Evolutionary conservation across 2,329 filamentous ascomycete species (phyloP).

Genomic region (Stromatinia cepivora): DNA sequence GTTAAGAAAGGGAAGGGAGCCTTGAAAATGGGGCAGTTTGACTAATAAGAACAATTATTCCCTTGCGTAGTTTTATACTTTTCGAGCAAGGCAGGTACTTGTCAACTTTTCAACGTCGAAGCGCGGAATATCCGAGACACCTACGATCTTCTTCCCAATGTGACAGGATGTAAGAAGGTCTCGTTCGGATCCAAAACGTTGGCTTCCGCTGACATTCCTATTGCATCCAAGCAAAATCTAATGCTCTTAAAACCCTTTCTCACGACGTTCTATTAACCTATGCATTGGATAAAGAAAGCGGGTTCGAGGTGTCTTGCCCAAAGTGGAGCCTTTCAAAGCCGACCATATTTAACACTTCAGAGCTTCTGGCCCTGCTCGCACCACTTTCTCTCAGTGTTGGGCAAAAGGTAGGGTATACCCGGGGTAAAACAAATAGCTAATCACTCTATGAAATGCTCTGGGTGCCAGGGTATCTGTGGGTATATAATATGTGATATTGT

Average conservation of each 20-base stretch:
- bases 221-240: neutral
- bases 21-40: no score
- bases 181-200: neutral
- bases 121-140: neutral
- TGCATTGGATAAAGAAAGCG: neutral
- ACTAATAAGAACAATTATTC: no score
- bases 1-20: no score
- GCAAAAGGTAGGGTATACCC: no score
- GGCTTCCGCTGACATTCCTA: neutral
- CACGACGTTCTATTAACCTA: neutral
- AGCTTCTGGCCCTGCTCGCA: neutral
- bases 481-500: no score
- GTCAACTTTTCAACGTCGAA: neutral
- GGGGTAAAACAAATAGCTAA: no score
- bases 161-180: no score
- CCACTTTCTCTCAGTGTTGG: constrained; percentile 18
- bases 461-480: no score
- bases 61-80: no score
- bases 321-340: neutral
- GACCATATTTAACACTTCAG: neutral
- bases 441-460: no score
- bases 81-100: no score
- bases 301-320: neutral
- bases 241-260: neutral
- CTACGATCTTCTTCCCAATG: no score